Conservation (phyloP, 192 early-diverging fungal species). For the Coemansia sp. region DNA sequence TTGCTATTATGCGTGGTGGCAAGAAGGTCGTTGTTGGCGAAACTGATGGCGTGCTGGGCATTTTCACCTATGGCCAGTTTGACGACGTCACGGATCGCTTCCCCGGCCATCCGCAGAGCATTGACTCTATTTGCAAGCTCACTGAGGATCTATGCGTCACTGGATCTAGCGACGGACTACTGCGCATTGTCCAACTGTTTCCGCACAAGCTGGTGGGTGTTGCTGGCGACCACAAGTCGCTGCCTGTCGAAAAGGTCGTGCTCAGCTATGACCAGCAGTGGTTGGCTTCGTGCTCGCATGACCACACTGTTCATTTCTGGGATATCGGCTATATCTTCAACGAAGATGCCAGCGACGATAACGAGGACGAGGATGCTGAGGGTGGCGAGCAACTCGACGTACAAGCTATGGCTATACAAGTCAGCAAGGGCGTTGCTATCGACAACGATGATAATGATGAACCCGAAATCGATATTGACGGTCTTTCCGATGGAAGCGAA, state of each 20-base stretch:
- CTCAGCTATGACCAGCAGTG: slow-evolving; percentile 73
- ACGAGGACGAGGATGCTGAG: slow-evolving; percentile 11
- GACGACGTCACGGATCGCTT: slow-evolving; percentile 94
- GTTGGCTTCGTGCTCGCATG: slow-evolving; percentile 85
- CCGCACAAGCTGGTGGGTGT: slow-evolving; percentile 93
- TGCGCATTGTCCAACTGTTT: slow-evolving; percentile 81
- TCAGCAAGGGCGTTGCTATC: slow-evolving; percentile 40
- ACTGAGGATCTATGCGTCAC: slow-evolving; percentile 86
- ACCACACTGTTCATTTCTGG: slow-evolving; percentile 89
- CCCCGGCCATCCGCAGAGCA: slow-evolving; percentile 90
- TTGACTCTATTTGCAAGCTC: slow-evolving; percentile 85
- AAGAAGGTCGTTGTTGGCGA: slow-evolving; percentile 90
- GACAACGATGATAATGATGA: slow-evolving; percentile 12
- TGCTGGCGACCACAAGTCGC: slow-evolving; percentile 85
- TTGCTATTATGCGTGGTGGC: slow-evolving; percentile 65
- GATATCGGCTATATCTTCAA: slow-evolving; percentile 68
- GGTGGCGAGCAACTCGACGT: slow-evolving; percentile 26
- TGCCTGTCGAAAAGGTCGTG: slow-evolving; percentile 86
- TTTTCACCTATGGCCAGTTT: slow-evolving; percentile 93
- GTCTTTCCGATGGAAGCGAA: slow-evolving; percentile 42
- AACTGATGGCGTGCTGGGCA: slow-evolving; percentile 83
- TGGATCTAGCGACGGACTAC: slow-evolving; percentile 91
- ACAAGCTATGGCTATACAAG: slow-evolving; percentile 45
- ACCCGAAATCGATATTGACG: slow-evolving; percentile 47
- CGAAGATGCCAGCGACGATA: slow-evolving; percentile 56